Base-by-base conservation (phyloP, 306 rosid genomes). In the Calophaca sinica region DNA sequence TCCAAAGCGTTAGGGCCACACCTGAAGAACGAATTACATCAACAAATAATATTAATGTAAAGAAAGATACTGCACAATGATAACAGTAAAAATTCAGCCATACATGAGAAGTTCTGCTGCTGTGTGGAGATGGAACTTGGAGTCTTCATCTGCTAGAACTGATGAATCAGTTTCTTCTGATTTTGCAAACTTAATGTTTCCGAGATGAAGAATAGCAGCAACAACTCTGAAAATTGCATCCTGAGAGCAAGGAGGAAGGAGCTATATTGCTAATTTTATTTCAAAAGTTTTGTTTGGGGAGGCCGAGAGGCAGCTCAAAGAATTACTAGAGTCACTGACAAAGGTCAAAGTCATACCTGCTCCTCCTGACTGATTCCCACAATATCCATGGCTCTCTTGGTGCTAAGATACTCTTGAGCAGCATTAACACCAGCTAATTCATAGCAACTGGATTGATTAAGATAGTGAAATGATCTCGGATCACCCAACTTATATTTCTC, bases 131-230 rank as follows among this genome's bases (percentile, higher is more conserved):
- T 88, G 97, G 73, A 85, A 89, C 67, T 80, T 81, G 78, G 98
- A 87, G 71, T 62, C 79, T 31, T 94, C 96, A 72, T 89, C 88
- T 88, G 88, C 88, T 70, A 94, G 58, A 81, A 85, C 82, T 70
- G 98, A 78, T 33, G 92, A 86, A 77, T 93, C 98, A 65, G 78
- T 70, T 60, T 93, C 98, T 63, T 86, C 93, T 65, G 93, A 80
- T 65, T 73, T 86, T 48, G 72, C 79, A 81, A 93, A 93, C 33
- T 85, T 88, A 69, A 93, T 38, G 81, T 93, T 91, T 66, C 98
- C 97, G 36, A 93, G 93, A 87, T 93, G 98, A 64, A 93, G 98
- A 85, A 93, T 93, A 69, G 91, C 89, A 82, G 97, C 98, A 71
- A 93, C 86, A 77, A 89, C 89, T 84, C 96, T 86, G 84, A 93